Evolutionary conservation across 1,139 yeast species (phyloP).

Genomic region (Saccharomyces hybrid): DNA sequence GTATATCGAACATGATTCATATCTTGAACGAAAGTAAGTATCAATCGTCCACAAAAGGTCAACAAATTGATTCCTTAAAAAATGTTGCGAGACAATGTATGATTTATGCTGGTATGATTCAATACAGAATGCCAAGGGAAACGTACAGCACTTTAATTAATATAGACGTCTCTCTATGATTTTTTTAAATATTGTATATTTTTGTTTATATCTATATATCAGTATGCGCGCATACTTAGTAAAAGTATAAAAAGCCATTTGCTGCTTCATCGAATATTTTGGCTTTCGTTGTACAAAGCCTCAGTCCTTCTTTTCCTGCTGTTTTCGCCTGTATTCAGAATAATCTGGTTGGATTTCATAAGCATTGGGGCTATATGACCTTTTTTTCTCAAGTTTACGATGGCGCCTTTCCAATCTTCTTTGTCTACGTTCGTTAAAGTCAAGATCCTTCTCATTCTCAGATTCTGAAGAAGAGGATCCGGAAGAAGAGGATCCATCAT

Average conservation of each 20-base stretch:
- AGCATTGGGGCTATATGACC: conserved; percentile 50
- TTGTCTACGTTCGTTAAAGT: conserved; percentile 26
- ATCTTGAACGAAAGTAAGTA: conserved; percentile 40
- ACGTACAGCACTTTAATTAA: conserved; percentile 68
- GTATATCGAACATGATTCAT: conserved; percentile 55
- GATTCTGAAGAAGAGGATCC: conserved; percentile 28
- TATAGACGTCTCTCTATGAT: conserved; percentile 45
- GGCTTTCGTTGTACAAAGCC: background rate
- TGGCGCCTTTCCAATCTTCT: conserved; percentile 29
- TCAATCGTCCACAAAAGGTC: conserved; percentile 40
- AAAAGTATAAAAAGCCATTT: background rate
- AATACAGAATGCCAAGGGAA: conserved; percentile 90
- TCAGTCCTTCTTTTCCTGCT: conserved; percentile 1
- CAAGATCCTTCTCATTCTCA: conserved; percentile 20
- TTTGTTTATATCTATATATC: background rate
- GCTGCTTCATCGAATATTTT: background rate
- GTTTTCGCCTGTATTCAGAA: conserved; percentile 19
- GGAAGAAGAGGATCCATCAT: conserved; percentile 19
- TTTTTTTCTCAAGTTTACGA: conserved; percentile 21
- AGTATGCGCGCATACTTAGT: background rate
- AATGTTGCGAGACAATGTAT: conserved; percentile 76
- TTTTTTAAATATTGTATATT: background rate
- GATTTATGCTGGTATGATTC: conserved; percentile 94
- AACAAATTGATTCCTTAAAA: conserved; percentile 50
- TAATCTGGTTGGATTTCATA: conserved; percentile 69